Evolutionary conservation across 345 rosid genomes (phyloP).

Genomic region (Passiflora organensis): DNA sequence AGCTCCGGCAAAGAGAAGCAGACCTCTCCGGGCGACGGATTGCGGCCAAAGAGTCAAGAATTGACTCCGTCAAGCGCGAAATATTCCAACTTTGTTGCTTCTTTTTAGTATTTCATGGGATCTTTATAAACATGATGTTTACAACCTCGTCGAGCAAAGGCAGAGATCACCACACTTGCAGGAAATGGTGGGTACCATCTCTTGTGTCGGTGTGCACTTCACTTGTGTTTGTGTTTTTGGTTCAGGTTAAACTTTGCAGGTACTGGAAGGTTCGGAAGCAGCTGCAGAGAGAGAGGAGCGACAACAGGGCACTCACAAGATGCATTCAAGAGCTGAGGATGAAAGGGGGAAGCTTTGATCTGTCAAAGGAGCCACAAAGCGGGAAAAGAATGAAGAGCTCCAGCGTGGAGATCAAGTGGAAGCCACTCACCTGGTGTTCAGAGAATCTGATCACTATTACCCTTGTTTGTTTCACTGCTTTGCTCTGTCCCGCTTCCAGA

Average conservation of each 20-base stretch:
- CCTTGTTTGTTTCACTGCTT: slow-evolving; percentile 64
- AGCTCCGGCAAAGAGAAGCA: slow-evolving; percentile 94
- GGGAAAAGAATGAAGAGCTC: slow-evolving; percentile 92
- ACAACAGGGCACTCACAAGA: slow-evolving; percentile 57
- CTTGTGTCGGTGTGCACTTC: slow-evolving; percentile 51
- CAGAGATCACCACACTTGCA: slow-evolving; percentile 26
- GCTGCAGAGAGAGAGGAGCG: slow-evolving; percentile 65
- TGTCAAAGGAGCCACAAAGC: slow-evolving; percentile 72
- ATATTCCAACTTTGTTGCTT: slow-evolving; percentile 78
- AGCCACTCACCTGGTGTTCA: slow-evolving; percentile 73
- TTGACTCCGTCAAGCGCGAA: slow-evolving; percentile 73
- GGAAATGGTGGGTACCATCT: slow-evolving; percentile 86
- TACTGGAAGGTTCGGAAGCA: slow-evolving; percentile 69
- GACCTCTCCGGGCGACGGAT: slow-evolving; percentile 47
- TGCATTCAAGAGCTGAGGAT: slow-evolving; percentile 83
- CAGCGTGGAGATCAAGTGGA: slow-evolving; percentile 94
- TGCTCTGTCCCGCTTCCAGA: slow-evolving; percentile 57
- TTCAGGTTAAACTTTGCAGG: slow-evolving; percentile 62
- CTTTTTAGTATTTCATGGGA: slow-evolving; percentile 63
- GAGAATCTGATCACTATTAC: slow-evolving; percentile 52
- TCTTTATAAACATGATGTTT: slow-evolving; percentile 61
- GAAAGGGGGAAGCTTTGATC: slow-evolving; percentile 90
- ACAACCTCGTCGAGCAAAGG: slow-evolving; percentile 39
- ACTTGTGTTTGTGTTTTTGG: slow-evolving; percentile 58
- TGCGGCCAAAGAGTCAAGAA: slow-evolving; percentile 50